Conservation (phyloP, 192 early-diverging fungal species). For the Gaertneriomyces sp. region DNA sequence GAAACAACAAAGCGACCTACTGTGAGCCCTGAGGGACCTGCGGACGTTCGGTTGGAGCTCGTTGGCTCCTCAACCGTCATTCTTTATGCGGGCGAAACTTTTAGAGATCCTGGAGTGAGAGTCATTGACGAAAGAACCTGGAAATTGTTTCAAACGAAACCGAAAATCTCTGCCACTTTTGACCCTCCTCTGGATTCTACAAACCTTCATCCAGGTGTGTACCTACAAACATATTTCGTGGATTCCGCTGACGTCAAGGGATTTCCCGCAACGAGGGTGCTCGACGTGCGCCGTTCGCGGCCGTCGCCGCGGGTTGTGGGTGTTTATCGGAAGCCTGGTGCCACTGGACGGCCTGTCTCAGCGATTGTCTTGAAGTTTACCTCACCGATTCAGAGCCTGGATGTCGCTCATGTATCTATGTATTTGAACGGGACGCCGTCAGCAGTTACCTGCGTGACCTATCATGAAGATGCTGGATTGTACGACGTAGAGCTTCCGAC, state of each 20-base stretch:
- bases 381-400: background rate
- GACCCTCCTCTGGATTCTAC: background rate
- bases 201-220: background rate
- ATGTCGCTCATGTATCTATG: background rate
- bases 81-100: too few relatives aligned
- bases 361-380: background rate
- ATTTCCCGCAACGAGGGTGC: background rate
- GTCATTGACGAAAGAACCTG: too few relatives aligned
- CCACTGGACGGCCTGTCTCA: background rate
- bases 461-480: background rate
- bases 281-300: background rate
- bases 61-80: too few relatives aligned
- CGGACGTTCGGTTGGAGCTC: too few relatives aligned
- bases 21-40: too few relatives aligned
- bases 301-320: background rate
- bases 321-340: background rate
- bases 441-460: background rate
- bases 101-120: too few relatives aligned
- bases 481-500: slow-evolving; percentile 5
- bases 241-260: background rate
- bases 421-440: background rate
- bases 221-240: background rate
- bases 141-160: background rate
- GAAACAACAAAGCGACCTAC: too few relatives aligned
- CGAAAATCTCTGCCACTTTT: background rate